Base-by-base conservation (phyloP, 176 grass and related monocot species). In the Urochloa ruziziensis region DNA sequence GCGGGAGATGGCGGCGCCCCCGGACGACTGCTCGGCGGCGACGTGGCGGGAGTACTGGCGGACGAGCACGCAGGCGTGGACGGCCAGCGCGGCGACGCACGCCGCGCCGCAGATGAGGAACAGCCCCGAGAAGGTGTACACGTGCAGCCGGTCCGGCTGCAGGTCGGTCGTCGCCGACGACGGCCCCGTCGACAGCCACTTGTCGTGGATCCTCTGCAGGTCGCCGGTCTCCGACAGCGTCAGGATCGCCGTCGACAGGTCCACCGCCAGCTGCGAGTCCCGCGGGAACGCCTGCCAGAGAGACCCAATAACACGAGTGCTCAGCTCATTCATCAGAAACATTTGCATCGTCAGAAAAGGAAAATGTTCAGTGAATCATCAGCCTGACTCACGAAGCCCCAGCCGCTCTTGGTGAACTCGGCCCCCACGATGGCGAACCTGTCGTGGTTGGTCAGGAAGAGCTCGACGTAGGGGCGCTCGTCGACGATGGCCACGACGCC, bases 201-300 rank as follows among this genome's bases (percentile, higher is more conserved):
- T 97, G 70, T 97, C 86, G 51, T 86, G 82, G 78, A 94, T 97
- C 65, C 87, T 73, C 69, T 94, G 91, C 15, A 97, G 94, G 78
- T 97, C 91, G 21, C 94, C 94, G 59, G 84, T 97, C 85, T 97
- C 94, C 65, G 94, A 94, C 70, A 97, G 85, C 64, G 59, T 23
- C 86, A 97, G 91, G 84, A 97, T 94, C 24, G 91, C 83, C 56
- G 94, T 94, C 49, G 91, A 97, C 39, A 97, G 70, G 83, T 97
- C 94, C 37, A 92, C 72, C 9, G 89, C 85, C 73, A 97, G 82
- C 67, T 70, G 81, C 23, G 94, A 97, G 66, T 92, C 94, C 12
- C 89, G 86, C 13, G 87, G 89, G 70, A 94, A 97, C 46, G 89
- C 91, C 91, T 97, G 81, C 8, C 3, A 23, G 0, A 9, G 4